Conservation (phyloP, 2,329 filamentous ascomycete genomes). For the Sporothrix globosa region DNA sequence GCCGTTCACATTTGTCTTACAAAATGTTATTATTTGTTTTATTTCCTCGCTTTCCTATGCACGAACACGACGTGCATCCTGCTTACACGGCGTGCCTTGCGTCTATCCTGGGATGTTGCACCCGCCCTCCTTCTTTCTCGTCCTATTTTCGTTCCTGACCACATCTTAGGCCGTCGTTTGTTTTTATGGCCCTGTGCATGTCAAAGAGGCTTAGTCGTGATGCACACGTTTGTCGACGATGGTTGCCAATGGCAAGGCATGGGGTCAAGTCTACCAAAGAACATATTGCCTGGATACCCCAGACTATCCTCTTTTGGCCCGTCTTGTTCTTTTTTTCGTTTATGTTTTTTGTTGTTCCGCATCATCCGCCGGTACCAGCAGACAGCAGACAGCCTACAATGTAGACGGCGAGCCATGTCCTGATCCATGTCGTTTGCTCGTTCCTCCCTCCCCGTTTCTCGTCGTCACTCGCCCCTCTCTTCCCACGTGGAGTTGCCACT, state of each 20-base stretch:
- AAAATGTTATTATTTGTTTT: not conserved
- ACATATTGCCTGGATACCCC: not conserved
- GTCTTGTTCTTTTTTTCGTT: not conserved
- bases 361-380: not conserved
- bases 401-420: not conserved
- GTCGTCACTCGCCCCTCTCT: not conserved
- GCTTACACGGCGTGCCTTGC: slow-evolving; percentile 16
- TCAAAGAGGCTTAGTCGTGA: not conserved
- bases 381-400: not conserved
- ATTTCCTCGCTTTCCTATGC: not conserved
- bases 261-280: not conserved
- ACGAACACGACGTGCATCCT: slow-evolving; percentile 15
- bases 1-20: not conserved
- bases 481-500: slow-evolving; percentile 5
- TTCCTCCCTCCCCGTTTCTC: not conserved
- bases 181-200: not conserved
- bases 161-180: not conserved
- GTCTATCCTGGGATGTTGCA: not conserved
- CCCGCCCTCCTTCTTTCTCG: not conserved
- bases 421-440: not conserved
- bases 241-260: slow-evolving; percentile 8
- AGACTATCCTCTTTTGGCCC: slow-evolving; percentile 7
- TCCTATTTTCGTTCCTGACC: not conserved
- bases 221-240: not conserved
- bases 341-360: not conserved